phyloP scores from a whole-genome alignment of 2,329 filamentous ascomycete genomes.

The Fusarium coicis region DNA sequence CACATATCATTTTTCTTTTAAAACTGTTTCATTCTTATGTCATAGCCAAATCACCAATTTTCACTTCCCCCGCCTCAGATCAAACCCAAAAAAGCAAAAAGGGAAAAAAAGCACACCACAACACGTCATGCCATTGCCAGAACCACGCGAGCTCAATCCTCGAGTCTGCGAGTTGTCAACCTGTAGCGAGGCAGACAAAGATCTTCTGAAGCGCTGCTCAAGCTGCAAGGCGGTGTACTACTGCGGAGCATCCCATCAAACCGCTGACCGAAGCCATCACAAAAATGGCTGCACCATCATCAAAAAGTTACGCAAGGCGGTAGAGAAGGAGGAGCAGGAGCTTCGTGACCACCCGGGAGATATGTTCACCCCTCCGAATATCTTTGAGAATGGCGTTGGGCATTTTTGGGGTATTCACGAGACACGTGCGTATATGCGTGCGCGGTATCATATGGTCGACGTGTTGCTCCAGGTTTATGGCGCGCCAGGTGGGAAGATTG shows the following conservation, averaged over 20 bases:
- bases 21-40: not conserved
- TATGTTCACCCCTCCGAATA: conserved; percentile 41
- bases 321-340: conserved; percentile 51
- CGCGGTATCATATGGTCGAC: conserved; percentile 46
- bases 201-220: conserved; percentile 49
- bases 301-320: conserved; percentile 43
- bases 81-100: not conserved
- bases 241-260: conserved; percentile 58
- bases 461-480: conserved; percentile 45
- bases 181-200: conserved; percentile 1
- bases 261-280: conserved; percentile 50
- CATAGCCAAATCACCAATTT: not conserved
- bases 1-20: fast-evolving
- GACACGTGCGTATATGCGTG: conserved; percentile 59
- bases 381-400: conserved; percentile 54
- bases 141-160: not conserved
- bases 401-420: conserved; percentile 55
- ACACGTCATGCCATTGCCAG: not conserved
- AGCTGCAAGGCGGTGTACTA: conserved; percentile 57
- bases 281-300: conserved; percentile 53
- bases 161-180: conserved; percentile 17
- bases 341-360: conserved; percentile 49
- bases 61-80: not conserved
- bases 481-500: conserved; percentile 42
- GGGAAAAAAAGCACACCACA: not conserved